Base-by-base conservation (phyloP, 2,329 filamentous ascomycete genomes). In the Aspergillus bombycis region DNA sequence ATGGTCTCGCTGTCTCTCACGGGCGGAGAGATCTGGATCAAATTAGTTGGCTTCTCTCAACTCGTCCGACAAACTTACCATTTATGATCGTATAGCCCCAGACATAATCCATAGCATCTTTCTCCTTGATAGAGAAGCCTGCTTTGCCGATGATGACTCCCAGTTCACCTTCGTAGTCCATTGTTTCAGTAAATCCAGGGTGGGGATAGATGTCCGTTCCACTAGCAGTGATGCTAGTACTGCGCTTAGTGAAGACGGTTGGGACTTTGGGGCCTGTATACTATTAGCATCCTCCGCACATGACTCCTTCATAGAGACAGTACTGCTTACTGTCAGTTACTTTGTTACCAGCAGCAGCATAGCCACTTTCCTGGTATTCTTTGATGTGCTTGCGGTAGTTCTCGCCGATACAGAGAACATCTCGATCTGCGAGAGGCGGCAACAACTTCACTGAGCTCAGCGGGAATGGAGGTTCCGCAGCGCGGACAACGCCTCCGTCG, bases 11-110 rank as follows among this genome's bases (percentile, higher is more conserved):
- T 88, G 85, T 66, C 80, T 78, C 50, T 83, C 82, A 12, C 85
- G 74, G 0, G 84, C 83, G 0, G 85, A 85, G n/a, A 87, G 76
- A 57, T 87, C 85, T 50, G 3, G 14, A 19, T 30, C 26, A 8
- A 3, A 50, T 50, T 19, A 50, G 46, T n/a, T 19, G 3, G 16
- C 6, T 10, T n/a, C 23, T 19, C 1, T 19, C 7, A 19, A 10
- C 3, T 50, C 7, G 12, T 19, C 46, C 23, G 7, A 50, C 9
- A 26, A 30, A 50, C 46, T 16, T 12, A 50, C 46, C 48, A 67
- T 88, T 87, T 50, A 84, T 79, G 43, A 86, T 86, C 0, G 84
- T 86, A 64, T 82, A 87, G 0, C 85, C 85, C 83, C 84, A 86
- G 2, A 87, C 83, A 68, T 86, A 70, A 14, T 82, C 74, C 77